Base-by-base conservation (phyloP, 2,329 filamentous ascomycete genomes). In the Aspergillus pseudoglaucus region DNA sequence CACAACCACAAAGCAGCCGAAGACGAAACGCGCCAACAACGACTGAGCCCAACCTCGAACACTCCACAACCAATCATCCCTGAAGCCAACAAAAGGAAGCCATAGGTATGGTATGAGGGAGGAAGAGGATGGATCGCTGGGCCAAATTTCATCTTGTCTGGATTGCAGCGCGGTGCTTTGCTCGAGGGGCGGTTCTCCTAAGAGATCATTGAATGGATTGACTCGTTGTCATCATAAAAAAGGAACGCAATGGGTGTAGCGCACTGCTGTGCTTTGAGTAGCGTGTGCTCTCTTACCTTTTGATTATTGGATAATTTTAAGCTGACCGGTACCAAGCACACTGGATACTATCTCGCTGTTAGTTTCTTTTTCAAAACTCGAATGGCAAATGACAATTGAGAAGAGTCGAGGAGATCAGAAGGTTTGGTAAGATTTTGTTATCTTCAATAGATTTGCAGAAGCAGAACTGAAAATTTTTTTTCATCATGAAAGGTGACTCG, bases 121-220 rank as follows among this genome's bases (percentile, higher is more conserved):
- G 68, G 57, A 54, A 60, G 53, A 47, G 51, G 48, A 50, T 53
- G 52, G 62, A 63, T 62, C 57, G 52, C 48, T 59, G 37, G 17
- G 18, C 14, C 33, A n/a, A 9, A 35, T 15, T 7, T 17, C 25
- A 30, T 12, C 25, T 4, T 10, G 10, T 30, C 25, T 30, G 25
- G 25, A 30, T 30, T 30, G 25, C 25, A 30, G 25, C 25, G 25
- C 10, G 25, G 9, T 30, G 10, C 25, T 4, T 30, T 12, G 60
- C 61, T 55, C 61, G 61, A 67, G 59, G 61, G 66, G 66, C 59
- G 66, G 65, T 67, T 65, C 62, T 63, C 63, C 42, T 46, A 52
- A 56, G 63, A 68, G 69, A 69, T 80, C 76, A 67, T 80, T 77
- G 77, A 80, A 80, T 80, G 77, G 77, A 80, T 80, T 76, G 75